Percentiles rank a stretch among this genome's conserved stretches.
phyloP scores from a whole-genome alignment of 257 asterid genomes.

The Knoxia roxburghii region DNA sequence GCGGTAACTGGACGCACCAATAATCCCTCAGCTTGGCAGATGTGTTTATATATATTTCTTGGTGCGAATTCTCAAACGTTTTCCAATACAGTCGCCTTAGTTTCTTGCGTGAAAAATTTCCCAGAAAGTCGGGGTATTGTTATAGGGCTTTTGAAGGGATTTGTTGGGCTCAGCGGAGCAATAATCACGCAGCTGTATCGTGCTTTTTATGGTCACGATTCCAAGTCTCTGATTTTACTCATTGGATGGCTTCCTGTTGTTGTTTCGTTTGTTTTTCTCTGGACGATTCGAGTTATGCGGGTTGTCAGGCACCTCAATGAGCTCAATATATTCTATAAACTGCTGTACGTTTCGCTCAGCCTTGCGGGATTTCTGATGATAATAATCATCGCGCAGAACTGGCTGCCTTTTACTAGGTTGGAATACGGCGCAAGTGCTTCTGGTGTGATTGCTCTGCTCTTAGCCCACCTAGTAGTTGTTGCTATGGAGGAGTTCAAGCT shows the following conservation, averaged over 20 bases:
- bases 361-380: conserved; percentile 47
- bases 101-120: conserved; percentile 59
- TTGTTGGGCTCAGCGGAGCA: conserved; percentile 61
- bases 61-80: conserved; percentile 69
- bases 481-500: conserved; percentile 31
- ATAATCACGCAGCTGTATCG: conserved; percentile 51
- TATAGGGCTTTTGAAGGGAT: conserved; percentile 50
- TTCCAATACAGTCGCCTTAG: conserved; percentile 53
- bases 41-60: conserved; percentile 51
- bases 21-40: conserved; percentile 48
- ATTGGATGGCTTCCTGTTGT: conserved; percentile 64
- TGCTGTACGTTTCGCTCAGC: conserved; percentile 37
- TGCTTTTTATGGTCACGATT: conserved; percentile 43
- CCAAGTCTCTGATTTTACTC: conserved; percentile 38
- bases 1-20: conserved; percentile 33
- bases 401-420: conserved; percentile 18
- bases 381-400: conserved; percentile 35
- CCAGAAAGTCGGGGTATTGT: conserved; percentile 58
- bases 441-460: conserved; percentile 29
- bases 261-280: conserved; percentile 33
- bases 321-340: conserved; percentile 35
- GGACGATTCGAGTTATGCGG: conserved; percentile 35
- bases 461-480: conserved; percentile 25
- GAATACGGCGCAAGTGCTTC: conserved; percentile 34
- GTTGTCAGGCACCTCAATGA: conserved; percentile 34